Conservation (phyloP, 495 filamentous ascomycete genomes). For the Monascus purpureus region DNA sequence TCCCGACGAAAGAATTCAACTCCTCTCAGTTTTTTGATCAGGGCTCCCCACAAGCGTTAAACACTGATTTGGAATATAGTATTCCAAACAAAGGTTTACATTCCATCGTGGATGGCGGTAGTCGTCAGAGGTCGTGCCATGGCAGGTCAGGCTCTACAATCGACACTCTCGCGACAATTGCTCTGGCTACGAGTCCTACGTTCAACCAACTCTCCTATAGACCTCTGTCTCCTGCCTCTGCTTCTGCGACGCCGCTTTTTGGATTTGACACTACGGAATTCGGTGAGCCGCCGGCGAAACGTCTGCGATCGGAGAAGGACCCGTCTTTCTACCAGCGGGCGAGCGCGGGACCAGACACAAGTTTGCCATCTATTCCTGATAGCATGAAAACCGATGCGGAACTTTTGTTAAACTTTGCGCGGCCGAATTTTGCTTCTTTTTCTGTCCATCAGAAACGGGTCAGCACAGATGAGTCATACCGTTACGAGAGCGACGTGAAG, state of each 20-base stretch:
- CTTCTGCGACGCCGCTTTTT: constrained; percentile 19
- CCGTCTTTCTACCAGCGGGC: constrained; percentile 26
- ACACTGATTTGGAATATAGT: constrained; percentile 16
- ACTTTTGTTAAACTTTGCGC: constrained; percentile 34
- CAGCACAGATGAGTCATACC: constrained; percentile 24
- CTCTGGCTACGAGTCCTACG: constrained; percentile 35
- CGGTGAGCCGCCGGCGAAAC: constrained; percentile 44
- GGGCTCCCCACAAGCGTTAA: constrained; percentile 12
- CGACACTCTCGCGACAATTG: constrained; percentile 41
- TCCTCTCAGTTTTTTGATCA: constrained; percentile 21
- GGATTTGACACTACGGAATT: constrained; percentile 14
- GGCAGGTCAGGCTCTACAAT: constrained; percentile 36
- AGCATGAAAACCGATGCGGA: constrained; percentile 40
- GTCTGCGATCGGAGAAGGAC: constrained; percentile 43
- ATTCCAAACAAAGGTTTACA: constrained; percentile 9
- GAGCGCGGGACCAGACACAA: constrained; percentile 27
- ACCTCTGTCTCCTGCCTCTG: constrained; percentile 18
- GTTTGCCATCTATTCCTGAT: constrained; percentile 24
- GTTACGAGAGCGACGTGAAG: constrained; percentile 12
- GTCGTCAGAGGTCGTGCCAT: constrained; percentile 27
- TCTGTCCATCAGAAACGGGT: constrained; percentile 16
- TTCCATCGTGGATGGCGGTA: constrained; percentile 7
- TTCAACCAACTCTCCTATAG: constrained; percentile 24
- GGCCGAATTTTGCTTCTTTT: constrained; percentile 23
- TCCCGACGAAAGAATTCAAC: constrained; percentile 18